These are phyloP conservation scores for Xerocomellus dryophilus DNA, from an alignment of 768 basidiomycete genomes.

Conservation along the genomic window DNA sequence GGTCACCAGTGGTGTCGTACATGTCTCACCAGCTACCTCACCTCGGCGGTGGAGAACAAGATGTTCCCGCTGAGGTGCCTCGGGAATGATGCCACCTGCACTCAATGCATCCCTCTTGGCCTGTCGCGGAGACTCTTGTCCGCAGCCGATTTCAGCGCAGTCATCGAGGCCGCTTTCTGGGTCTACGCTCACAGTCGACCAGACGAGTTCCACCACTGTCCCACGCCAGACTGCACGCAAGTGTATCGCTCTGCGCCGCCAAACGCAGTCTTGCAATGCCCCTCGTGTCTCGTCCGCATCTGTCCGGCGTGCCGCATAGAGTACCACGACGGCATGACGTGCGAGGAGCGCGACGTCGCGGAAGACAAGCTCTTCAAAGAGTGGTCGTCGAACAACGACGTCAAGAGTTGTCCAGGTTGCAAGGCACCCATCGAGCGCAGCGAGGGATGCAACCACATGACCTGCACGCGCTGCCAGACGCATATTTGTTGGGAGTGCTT, in stretches of 20 bases:
- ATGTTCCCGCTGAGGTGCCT: slow-evolving; percentile 73
- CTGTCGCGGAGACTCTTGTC: slow-evolving; percentile 51
- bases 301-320: slow-evolving; percentile 60
- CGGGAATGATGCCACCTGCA: slow-evolving; percentile 60
- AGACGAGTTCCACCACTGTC: slow-evolving; percentile 68
- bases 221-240: slow-evolving; percentile 74
- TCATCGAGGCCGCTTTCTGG: slow-evolving; percentile 60
- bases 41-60: slow-evolving; percentile 52
- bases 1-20: slow-evolving; percentile 66
- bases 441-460: slow-evolving; percentile 82
- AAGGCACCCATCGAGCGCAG: slow-evolving; percentile 65
- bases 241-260: slow-evolving; percentile 58
- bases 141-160: slow-evolving; percentile 48
- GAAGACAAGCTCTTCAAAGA: slow-evolving; percentile 57
- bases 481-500: slow-evolving; percentile 84
- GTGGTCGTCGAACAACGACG: slow-evolving; percentile 62
- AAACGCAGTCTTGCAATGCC: slow-evolving; percentile 60
- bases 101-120: slow-evolving; percentile 50
- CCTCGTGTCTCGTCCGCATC: slow-evolving; percentile 66
- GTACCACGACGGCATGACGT: slow-evolving; percentile 66
- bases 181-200: slow-evolving; percentile 57
- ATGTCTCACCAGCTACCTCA: slow-evolving; percentile 60
- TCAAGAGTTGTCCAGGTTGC: slow-evolving; percentile 75
- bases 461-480: slow-evolving; percentile 68
- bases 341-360: slow-evolving; percentile 51